Evolutionary conservation across 2,329 filamentous ascomycete species (phyloP), one percentile per base, ranked within the genome.

Genomic region (Fusarium duplospermum): DNA sequence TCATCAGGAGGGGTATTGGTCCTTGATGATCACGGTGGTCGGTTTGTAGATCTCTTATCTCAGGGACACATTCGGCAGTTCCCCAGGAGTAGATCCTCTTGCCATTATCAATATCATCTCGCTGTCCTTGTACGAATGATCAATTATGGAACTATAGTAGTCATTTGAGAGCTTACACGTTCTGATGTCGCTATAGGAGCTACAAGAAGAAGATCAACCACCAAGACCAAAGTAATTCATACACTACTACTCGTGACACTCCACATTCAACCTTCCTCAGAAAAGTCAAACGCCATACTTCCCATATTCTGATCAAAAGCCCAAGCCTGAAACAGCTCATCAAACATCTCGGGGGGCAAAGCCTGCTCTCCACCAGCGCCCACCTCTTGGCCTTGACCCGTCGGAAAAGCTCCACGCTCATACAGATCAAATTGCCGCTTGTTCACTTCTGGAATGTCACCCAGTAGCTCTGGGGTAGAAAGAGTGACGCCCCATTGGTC

Each of bases 241-340:
- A 35, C 33, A 35, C 33, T n/a, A 1, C 22, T 35, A 22, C 4
- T 24, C 14, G 1, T 57, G 3, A 4, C n/a, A 35, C 1, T 11
- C n/a, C 11, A 11, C 22, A 56, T 47, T 47, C 42, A 64, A 58
- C 24, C 40, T 4, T 70, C 33, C 16, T 59, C 47, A 14, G 68
- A 74, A 18, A 74, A 65, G 24, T 75, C 66, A n/a, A 74, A 60
- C 4, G 72, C 40, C 18, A 69, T 56, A 16, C 58, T 65, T 3
- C 62, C 62, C 36, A 74, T 62, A 18, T 66, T 70, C 22, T 72
- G 69, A 1, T 74, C 72, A 33, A 74, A 74, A 9, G 69, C 62
- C 72, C 72, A 74, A 18, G 69, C 64, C 11, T 72, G 59, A 20
- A 75, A 75, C 1, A 75, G 62, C 4, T 74, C 72, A 27, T 74